A percentile compares a stretch with the other conserved stretches of the same genome.
phyloP scores from a whole-genome alignment of 495 filamentous ascomycete species.

The Xylaria intraflava region DNA sequence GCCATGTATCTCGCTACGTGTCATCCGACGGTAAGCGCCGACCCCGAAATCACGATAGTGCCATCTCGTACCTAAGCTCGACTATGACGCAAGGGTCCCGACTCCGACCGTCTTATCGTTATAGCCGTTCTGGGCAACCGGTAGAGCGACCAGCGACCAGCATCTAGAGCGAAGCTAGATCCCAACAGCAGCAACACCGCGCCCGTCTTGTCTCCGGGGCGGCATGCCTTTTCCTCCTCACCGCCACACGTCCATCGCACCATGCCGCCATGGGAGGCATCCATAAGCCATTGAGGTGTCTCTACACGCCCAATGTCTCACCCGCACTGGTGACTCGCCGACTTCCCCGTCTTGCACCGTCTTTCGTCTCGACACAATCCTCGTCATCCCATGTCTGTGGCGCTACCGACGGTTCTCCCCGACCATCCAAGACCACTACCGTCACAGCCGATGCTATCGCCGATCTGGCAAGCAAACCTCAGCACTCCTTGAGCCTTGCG shows the following conservation, averaged over 20 bases:
- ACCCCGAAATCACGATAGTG: background rate
- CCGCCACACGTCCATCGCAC: conserved; percentile 15
- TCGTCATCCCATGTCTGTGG: conserved; percentile 10
- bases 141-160: too few relatives aligned
- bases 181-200: too few relatives aligned
- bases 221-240: conserved; percentile 10
- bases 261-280: conserved; percentile 43
- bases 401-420: conserved; percentile 27
- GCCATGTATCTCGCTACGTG: background rate
- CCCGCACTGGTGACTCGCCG: conserved; percentile 12
- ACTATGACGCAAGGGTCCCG: background rate
- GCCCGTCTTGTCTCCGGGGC: too few relatives aligned
- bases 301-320: conserved; percentile 24
- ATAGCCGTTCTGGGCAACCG: too few relatives aligned
- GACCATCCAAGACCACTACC: conserved; percentile 31
- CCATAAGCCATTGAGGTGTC: conserved; percentile 33
- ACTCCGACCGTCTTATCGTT: background rate
- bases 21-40: background rate
- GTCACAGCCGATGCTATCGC: conserved; percentile 64
- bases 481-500: conserved; percentile 75
- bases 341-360: background rate
- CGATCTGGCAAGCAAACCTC: conserved; percentile 65
- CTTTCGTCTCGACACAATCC: background rate
- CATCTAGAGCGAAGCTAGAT: too few relatives aligned
- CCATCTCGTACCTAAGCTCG: background rate